Evolutionary conservation across 1,139 yeast species (phyloP).

Genomic region (Debaryomyces fabryi): DNA sequence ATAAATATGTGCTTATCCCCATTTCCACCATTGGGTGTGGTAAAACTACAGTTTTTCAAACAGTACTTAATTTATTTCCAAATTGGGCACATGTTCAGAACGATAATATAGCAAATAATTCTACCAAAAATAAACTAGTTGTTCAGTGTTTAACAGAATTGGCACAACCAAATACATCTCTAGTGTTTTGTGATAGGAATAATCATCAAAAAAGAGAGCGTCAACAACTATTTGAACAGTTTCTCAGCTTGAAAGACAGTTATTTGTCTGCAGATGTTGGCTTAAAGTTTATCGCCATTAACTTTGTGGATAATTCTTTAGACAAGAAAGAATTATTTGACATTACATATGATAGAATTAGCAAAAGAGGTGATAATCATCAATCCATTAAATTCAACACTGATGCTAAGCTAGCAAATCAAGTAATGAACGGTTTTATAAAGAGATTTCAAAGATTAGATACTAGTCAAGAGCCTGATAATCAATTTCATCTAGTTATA

Average conservation of each 20-base stretch:
- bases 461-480: constrained; percentile 57
- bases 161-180: constrained; percentile 27
- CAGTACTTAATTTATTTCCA: constrained; percentile 58
- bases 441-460: constrained; percentile 66
- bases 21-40: constrained; percentile 96
- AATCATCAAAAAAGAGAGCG: constrained; percentile 78
- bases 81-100: constrained; percentile 83
- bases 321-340: constrained; percentile 41
- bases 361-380: constrained; percentile 82
- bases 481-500: constrained; percentile 64
- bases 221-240: constrained; percentile 60
- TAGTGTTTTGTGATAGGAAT: constrained; percentile 81
- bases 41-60: constrained; percentile 78
- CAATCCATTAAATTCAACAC: constrained; percentile 69
- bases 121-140: constrained; percentile 54
- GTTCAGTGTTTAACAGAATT: constrained; percentile 47
- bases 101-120: constrained; percentile 65
- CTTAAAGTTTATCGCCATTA: constrained; percentile 63
- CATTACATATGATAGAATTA: constrained; percentile 62
- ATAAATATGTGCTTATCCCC: constrained; percentile 70
- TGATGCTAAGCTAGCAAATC: constrained; percentile 47
- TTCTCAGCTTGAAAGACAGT: constrained; percentile 41
- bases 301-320: constrained; percentile 53
- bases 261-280: constrained; percentile 33
- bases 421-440: constrained; percentile 75